Evolutionary conservation across 805 yeast genomes (phyloP).

Genomic region (Wickerhamomyces sydowiorum): DNA sequence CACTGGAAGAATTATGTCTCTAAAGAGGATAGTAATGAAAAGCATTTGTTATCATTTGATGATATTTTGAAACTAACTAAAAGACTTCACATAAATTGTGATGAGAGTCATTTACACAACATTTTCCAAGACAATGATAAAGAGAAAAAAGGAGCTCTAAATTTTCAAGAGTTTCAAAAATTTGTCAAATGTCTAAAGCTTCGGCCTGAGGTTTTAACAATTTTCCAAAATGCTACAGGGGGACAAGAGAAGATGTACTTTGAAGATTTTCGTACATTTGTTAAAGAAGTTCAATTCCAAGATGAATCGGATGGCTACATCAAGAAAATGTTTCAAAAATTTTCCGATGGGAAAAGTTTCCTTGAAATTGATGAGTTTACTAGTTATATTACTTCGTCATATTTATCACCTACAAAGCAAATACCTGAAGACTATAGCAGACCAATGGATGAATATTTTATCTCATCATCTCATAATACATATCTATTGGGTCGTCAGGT

Average conservation of each 20-base stretch:
- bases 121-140: conserved; percentile 52
- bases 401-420: conserved; percentile 17
- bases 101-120: conserved; percentile 39
- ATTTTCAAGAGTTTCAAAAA: conserved; percentile 66
- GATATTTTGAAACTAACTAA: conserved; percentile 64
- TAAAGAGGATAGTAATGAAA: conserved; percentile 27
- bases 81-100: conserved; percentile 68
- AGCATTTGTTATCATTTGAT: conserved; percentile 47
- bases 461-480: conserved; percentile 94
- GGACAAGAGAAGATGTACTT: conserved; percentile 20
- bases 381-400: conserved; percentile 26
- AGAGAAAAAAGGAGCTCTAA: conserved; percentile 43
- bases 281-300: conserved; percentile 45
- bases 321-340: conserved; percentile 32
- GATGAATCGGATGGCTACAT: conserved; percentile 22
- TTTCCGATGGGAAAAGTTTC: conserved; percentile 13
- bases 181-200: conserved; percentile 66
- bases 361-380: conserved; percentile 15
- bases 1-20: conserved; percentile 55
- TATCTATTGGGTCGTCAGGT: conserved; percentile 84
- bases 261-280: conserved; percentile 36
- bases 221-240: conserved; percentile 38
- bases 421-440: conserved; percentile 34
- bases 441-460: conserved; percentile 82
- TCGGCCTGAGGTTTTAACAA: conserved; percentile 51